A percentile compares a stretch with the other conserved stretches of the same genome.
Conservation (phyloP, 1,284 basidiomycete species). For the Ustilago tritici region DNA sequence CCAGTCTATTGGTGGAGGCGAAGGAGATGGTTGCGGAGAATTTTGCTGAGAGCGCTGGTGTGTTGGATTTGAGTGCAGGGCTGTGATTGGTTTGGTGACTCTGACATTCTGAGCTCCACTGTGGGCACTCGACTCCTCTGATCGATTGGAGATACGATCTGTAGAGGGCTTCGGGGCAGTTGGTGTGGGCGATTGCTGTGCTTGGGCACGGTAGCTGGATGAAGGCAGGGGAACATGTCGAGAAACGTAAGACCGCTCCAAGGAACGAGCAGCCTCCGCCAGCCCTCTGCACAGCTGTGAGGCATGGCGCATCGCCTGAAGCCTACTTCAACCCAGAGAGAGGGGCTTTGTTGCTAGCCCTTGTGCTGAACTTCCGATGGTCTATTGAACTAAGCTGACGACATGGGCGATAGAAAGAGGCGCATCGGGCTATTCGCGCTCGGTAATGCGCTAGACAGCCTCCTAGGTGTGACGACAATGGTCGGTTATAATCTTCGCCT, state of each 20-base stretch:
- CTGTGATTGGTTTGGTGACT: background rate
- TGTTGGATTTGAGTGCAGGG: background rate
- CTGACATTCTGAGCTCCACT: background rate
- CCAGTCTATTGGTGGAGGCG: background rate
- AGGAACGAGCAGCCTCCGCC: slow-evolving; percentile 27
- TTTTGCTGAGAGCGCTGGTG: background rate
- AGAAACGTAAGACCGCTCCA: slow-evolving; percentile 40
- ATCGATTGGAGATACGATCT: background rate
- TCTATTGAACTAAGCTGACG: background rate
- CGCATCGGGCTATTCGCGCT: background rate
- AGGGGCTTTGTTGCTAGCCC: slow-evolving; percentile 13
- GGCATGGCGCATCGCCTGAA: slow-evolving; percentile 36
- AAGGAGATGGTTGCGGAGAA: background rate
- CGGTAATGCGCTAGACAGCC: background rate
- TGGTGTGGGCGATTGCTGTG: background rate
- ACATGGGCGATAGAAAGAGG: slow-evolving; percentile 3
- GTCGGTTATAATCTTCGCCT: background rate
- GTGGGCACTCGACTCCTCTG: background rate
- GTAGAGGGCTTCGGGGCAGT: slow-evolving; percentile 1
- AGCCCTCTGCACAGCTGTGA: slow-evolving; percentile 42
- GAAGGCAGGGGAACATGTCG: slow-evolving; percentile 43
- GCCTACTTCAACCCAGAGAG: slow-evolving; percentile 2
- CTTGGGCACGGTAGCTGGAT: slow-evolving; percentile 23
- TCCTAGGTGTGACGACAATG: background rate
- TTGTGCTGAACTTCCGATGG: background rate